Evolutionary conservation across 768 basidiomycete species (phyloP), one percentile per base, ranked within the genome.

Genomic region (Auricularia sp.): DNA sequence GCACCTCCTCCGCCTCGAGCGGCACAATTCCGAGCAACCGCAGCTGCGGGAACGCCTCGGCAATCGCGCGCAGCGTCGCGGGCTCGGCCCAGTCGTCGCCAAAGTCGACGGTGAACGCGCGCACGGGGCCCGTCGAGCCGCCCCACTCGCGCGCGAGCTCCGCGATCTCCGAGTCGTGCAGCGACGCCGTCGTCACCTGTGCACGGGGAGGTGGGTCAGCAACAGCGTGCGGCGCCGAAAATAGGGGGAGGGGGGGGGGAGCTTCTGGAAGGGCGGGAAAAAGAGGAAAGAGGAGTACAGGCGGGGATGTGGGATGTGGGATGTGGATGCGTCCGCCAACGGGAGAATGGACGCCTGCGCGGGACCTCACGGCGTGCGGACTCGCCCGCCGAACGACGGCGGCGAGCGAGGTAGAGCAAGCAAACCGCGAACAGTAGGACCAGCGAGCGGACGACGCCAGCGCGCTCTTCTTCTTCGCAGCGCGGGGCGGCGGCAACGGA

Each of bases 91-190:
- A 21, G 56, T 59, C 56, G 56, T 59, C 56, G 29, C 56, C 56
- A 33, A 59, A 59, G 56, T 59, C 56, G 56, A 59, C 56, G 29
- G 56, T 59, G 34, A 59, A 59, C 34, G 56, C 56, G 29, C 34
- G 24, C 29, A 59, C 56, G 56, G 56, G 56, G 24, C 56, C 56
- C 11, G 14, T 21, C 16, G 21, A 29, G 21, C 56, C 56, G 21
- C 56, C 21, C 56, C 56, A 59, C 56, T 59, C 56, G 21, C 56
- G 56, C 24, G 56, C 56, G 56, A 59, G 5, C 29, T 59, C 56
- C 21, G 29, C 56, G 7, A 59, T 16, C 56, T 59, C 56, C 21
- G 21, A 7, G 34, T 59, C 56, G 56, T 59, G 56, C 56, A 59
- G 56, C 34, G 56, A 5, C 21, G 56, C 56, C 11, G 56, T 59